Evolutionary conservation across 1,139 yeast species (phyloP), one percentile per base, ranked within the genome.

Genomic region (Suhomyces chickasaworum): DNA sequence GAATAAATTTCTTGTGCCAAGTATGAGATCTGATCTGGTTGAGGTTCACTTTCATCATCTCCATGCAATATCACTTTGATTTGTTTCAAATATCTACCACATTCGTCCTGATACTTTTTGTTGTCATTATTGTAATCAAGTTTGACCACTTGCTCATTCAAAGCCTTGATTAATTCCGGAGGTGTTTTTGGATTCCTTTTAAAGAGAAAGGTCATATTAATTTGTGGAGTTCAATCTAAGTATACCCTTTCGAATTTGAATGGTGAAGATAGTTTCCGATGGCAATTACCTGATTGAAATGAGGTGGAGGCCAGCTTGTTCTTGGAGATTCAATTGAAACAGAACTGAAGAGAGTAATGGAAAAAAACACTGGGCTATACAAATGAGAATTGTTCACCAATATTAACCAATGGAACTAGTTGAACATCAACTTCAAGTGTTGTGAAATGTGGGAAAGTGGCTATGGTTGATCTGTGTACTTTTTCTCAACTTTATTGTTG

Each of bases 131-230:
- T 56, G 7, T 65, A 50, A 52, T 86, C 95, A 33, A 87, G 73
- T 60, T 88, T 85, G 31, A 75, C 66, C 15, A 89, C 75, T 57
- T 82, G 89, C 45, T 93, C 98, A 54, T 80, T 81, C 51, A 90
- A 74, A 12, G 84, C 82, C 47, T 89, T 77, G 13, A 89, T 86
- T 49, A 90, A 77, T 60, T 93, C 99, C 31, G 79, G 81, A 1
- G 97, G 96, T 2, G 96, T 84, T 65, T 89, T 89, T n/a, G 95
- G 96, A 62, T 85, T 88, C 61, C 97, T 78, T 56, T 89, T 87
- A 76, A 93, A 91, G 58, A 93, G 73, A 60, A 91, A 91, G 16
- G 97, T 87, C 97, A 91, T 89, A 15, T 10, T 17, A 18, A 12
- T 15, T n/a, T n/a, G 16, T 17, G 32, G 15, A 5, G 15, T 13